phyloP scores from a whole-genome alignment of 371 early-diverging fungal species.

The Quaeritorhiza haematococci region DNA sequence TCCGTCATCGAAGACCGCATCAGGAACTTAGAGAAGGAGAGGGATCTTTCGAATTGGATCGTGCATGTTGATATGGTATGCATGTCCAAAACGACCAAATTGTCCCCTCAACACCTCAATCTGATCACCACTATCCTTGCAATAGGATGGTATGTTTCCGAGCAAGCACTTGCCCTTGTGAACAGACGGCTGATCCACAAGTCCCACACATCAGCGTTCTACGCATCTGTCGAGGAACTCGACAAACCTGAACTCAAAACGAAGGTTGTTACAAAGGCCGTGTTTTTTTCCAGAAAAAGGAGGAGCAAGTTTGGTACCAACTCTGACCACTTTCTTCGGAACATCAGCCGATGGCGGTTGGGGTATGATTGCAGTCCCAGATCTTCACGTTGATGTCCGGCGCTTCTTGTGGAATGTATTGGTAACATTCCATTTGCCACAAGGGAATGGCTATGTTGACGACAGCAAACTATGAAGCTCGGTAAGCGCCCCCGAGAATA shows the following conservation, averaged over 20 bases:
- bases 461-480: conserved; percentile 67
- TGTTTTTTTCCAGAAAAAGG: conserved; percentile 1
- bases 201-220: too few species aligned
- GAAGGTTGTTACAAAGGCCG: background rate
- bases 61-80: conserved; percentile 64
- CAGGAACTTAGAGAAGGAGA: conserved; percentile 31
- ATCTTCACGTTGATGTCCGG: too few species aligned
- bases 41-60: conserved; percentile 47
- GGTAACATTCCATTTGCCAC: too few species aligned
- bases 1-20: conserved; percentile 38
- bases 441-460: conserved; percentile 48
- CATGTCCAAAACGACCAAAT: background rate
- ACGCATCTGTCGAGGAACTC: conserved; percentile 67
- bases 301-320: too few species aligned
- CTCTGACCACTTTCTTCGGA: too few species aligned
- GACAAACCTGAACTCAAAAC: conserved; percentile 49
- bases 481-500: too few species aligned
- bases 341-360: conserved; percentile 66
- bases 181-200: too few species aligned
- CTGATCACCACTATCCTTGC: too few species aligned
- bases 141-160: too few species aligned
- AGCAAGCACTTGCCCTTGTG: too few species aligned
- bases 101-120: too few species aligned
- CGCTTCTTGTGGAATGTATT: background rate
- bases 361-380: too few species aligned